These are phyloP conservation scores for Ceratobasidium papillatum DNA, from an alignment of 1,284 basidiomycete species.

Conservation along the genomic window DNA sequence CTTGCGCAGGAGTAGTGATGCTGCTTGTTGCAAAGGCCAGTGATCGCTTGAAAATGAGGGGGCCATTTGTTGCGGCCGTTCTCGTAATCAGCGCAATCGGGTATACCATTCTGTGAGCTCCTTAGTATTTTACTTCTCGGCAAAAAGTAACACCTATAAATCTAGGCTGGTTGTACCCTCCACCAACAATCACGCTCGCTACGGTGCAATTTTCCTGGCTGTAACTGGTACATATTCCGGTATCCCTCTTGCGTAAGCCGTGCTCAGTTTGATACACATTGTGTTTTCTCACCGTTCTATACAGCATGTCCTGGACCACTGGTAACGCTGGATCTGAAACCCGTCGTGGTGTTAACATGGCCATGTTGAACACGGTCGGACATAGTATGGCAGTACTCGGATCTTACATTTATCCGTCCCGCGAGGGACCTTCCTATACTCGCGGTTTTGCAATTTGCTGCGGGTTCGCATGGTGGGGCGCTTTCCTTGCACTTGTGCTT, in stretches of 20 bases:
- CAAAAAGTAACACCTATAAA: conserved; percentile 47
- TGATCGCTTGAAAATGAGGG: conserved; percentile 54
- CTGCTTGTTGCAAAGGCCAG: conserved; percentile 53
- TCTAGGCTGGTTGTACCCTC: conserved; percentile 55
- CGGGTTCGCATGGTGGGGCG: conserved; percentile 30
- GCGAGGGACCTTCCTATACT: conserved; percentile 53
- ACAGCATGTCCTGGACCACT: conserved; percentile 50
- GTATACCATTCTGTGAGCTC: conserved; percentile 52
- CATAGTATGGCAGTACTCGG: conserved; percentile 57
- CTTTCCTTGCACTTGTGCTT: conserved; percentile 34
- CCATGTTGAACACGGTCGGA: conserved; percentile 57
- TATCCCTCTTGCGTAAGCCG: conserved; percentile 11
- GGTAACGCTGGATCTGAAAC: conserved; percentile 52
- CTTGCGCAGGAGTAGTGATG: conserved; percentile 57
- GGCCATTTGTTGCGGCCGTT: conserved; percentile 49
- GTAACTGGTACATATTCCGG: conserved; percentile 26
- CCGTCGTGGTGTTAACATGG: conserved; percentile 54
- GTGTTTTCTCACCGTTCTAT: conserved; percentile 52
- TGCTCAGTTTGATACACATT: conserved; percentile 48
- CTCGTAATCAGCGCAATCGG: conserved; percentile 55
- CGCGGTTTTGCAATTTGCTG: conserved; percentile 52
- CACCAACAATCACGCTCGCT: conserved; percentile 49
- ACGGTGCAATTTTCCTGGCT: conserved; percentile 23
- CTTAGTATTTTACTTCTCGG: conserved; percentile 45
- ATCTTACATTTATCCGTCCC: conserved; percentile 54